Evolutionary conservation across 2,329 filamentous ascomycete genomes (phyloP).

Genomic region (Arthroderma sp.): DNA sequence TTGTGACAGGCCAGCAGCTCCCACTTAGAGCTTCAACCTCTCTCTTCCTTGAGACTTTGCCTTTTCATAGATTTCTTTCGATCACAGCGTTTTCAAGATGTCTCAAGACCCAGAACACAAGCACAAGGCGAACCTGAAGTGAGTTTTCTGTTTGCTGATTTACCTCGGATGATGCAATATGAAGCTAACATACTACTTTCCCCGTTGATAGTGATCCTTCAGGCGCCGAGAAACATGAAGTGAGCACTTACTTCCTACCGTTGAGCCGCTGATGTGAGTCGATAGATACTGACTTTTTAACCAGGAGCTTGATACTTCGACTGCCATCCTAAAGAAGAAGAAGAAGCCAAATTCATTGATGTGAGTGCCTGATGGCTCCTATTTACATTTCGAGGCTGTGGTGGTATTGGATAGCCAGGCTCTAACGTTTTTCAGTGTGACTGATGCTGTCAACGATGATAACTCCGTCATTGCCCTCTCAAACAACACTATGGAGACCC

Average conservation of each 20-base stretch:
- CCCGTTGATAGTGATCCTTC: constrained; percentile 61
- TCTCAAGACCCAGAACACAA: constrained; percentile 52
- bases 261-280: constrained; percentile 17
- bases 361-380: constrained; percentile 45
- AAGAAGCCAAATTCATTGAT: constrained; percentile 99
- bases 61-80: constrained; percentile 19
- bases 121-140: constrained; percentile 71
- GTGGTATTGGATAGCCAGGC: neutral
- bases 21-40: constrained; percentile 7
- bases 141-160: constrained; percentile 32
- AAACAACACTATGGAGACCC: constrained; percentile 96
- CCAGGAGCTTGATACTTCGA: constrained; percentile 80
- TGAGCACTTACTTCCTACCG: constrained; percentile 38
- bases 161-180: constrained; percentile 12
- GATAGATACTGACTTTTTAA: constrained; percentile 17
- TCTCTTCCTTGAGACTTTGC: constrained; percentile 12
- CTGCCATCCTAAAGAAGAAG: constrained; percentile 99
- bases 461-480: constrained; percentile 98
- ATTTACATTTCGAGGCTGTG: neutral
- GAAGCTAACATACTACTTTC: neutral
- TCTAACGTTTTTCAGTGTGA: constrained; percentile 55
- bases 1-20: neutral
- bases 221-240: constrained; percentile 73
- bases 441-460: constrained; percentile 97
- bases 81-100: constrained; percentile 45